Base-by-base conservation (phyloP, 1,284 basidiomycete species). In the Pseudozyma tsukubaensis region DNA sequence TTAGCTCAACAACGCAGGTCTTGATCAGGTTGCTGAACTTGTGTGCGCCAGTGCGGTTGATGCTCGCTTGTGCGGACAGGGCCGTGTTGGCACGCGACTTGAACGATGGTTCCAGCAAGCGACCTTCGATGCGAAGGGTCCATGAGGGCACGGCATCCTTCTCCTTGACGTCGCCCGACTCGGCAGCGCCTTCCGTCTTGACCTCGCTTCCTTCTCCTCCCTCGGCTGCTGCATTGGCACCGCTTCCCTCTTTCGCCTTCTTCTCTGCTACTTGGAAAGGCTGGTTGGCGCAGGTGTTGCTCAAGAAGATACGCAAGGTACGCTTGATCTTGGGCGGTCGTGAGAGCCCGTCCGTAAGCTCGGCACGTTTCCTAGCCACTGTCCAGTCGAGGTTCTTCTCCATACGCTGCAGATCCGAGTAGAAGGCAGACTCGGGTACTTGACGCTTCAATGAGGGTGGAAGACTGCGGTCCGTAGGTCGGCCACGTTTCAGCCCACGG, bases 301-400 rank as follows among this genome's bases (percentile, higher is more conserved):
- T 92, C 37, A 97, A 83, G 85, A 95, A 97, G 76, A 98, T 88
- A 32, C 96, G 89, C 55, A 98, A 81, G 1, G 91, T 95, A 34
- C 95, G 89, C 57, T 92, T 91, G 59, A 92, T 87, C 72, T 85
- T 83, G 7, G 85, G 81, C 9, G 86, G 85, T 64, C 86, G 71
- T 49, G 76, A 76, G 56, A 82, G 61, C 4, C 74, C 74, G 35
- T 84, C 82, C 42, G 76, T 77, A 10, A 84, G 90, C 83, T 98
- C 96, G 12, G 92, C 92, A 73, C 89, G 90, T 85, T 97, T 97
- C 74, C 96, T 88, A 76, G 90, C 90, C 86, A 97, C 91, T 6
- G 93, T 96, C 96, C 96, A 98, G 85, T 98, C 95, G 11, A 98
- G 87, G 84, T 92, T 92, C 69, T 92, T 89, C 85, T 97, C 95